These are phyloP conservation scores for Suillus cothurnatus DNA, from an alignment of 768 basidiomycete genomes.

Conservation along the genomic window DNA sequence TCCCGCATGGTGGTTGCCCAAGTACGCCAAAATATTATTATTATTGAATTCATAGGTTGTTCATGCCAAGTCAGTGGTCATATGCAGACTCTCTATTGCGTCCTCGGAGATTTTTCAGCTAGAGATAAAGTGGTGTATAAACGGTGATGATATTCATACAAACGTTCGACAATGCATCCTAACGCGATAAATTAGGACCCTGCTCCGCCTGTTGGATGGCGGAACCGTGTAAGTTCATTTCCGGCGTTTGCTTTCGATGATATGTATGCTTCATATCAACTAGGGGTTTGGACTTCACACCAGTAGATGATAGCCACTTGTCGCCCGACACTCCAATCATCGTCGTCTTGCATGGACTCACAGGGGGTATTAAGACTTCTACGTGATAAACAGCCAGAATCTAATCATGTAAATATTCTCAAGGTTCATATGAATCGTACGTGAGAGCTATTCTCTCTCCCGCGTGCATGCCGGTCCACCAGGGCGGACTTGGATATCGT, in stretches of 20 bases:
- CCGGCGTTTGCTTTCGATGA: constrained; percentile 2
- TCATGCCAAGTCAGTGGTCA: constrained; percentile 31
- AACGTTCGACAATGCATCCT: constrained; percentile 9
- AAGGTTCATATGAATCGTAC: constrained; percentile 90
- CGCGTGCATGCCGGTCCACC: constrained; percentile 64
- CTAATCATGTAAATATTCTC: constrained; percentile 14
- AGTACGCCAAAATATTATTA: constrained; percentile 18
- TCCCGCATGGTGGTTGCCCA: constrained; percentile 37
- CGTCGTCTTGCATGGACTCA: constrained; percentile 35
- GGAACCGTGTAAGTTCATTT: constrained; percentile 33
- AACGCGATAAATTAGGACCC: constrained; percentile 23
- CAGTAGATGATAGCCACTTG: constrained; percentile 26
- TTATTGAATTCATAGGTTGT: constrained; percentile 5
- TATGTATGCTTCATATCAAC: neutral
- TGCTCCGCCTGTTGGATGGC: constrained; percentile 32
- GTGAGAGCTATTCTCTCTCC: constrained; percentile 80
- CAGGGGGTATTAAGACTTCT: constrained; percentile 28
- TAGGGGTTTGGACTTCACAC: constrained; percentile 37
- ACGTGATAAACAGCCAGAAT: constrained; percentile 1
- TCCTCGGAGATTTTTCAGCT: constrained; percentile 33
- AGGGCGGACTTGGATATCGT: constrained; percentile 90
- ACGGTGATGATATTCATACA: constrained; percentile 18
- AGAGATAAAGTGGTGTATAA: constrained; percentile 33
- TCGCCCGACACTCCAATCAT: constrained; percentile 29
- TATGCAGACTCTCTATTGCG: constrained; percentile 35